A percentile compares a stretch with the other conserved stretches of the same genome.
These are phyloP conservation scores for Davidsoniella neocaledoniae DNA, from an alignment of 2,329 filamentous ascomycete genomes.

Conservation along the genomic window DNA sequence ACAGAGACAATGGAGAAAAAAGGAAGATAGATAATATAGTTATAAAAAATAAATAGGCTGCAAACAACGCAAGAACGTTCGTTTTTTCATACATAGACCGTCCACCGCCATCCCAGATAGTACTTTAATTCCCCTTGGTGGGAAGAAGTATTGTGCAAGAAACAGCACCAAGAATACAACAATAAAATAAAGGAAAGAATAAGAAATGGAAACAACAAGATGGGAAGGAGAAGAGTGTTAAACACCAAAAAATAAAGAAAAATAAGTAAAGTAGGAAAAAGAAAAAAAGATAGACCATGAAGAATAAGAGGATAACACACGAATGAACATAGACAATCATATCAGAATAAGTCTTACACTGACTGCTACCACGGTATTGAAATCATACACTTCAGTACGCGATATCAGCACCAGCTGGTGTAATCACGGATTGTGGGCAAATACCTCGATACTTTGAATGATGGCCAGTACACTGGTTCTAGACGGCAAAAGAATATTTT, in stretches of 20 bases:
- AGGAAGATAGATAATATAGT: background rate
- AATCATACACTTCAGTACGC: constrained; percentile 3
- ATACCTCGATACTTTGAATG: background rate
- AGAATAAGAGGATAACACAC: background rate
- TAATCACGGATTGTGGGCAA: background rate
- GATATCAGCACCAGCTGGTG: background rate
- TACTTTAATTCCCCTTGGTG: background rate
- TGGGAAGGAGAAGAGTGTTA: background rate
- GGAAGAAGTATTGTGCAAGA: background rate
- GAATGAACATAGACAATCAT: constrained; percentile 5
- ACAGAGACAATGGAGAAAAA: constrained; percentile 1
- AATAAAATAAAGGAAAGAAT: constrained; percentile 3
- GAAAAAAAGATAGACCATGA: background rate
- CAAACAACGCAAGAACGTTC: constrained; percentile 4
- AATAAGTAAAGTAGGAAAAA: background rate
- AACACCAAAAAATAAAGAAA: background rate
- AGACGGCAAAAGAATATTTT: background rate
- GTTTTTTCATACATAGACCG: constrained; percentile 11
- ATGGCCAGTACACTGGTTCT: background rate
- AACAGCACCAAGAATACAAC: background rate
- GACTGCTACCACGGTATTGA: constrained; percentile 11
- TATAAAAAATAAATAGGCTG: too few species aligned
- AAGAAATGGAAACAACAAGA: background rate
- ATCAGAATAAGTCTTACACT: background rate
- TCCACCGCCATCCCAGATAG: constrained; percentile 4